Conservation (phyloP, 768 basidiomycete species). For the Leccinum incarnatum region DNA sequence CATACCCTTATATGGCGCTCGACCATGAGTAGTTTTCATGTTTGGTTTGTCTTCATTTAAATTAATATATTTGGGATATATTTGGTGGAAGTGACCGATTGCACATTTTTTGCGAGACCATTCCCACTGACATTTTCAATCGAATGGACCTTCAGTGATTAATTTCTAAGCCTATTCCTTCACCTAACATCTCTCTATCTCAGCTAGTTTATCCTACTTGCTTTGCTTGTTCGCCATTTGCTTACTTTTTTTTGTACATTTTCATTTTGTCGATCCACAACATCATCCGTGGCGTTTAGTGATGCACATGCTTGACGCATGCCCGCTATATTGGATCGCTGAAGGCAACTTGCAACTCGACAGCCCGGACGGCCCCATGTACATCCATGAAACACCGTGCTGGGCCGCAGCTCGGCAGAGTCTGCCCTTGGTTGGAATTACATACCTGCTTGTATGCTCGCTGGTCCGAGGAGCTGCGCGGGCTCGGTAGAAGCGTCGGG, state of each 20-base stretch:
- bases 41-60: slow-evolving; percentile 16
- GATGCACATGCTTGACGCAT: slow-evolving; percentile 22
- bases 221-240: slow-evolving; percentile 19
- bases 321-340: slow-evolving; percentile 15
- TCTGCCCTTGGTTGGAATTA: slow-evolving; percentile 3
- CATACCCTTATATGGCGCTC: slow-evolving; percentile 56
- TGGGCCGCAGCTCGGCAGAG: background rate
- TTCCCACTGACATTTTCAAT: slow-evolving; percentile 9
- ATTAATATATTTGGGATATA: slow-evolving; percentile 13
- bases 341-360: slow-evolving; percentile 11
- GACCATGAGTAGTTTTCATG: slow-evolving; percentile 38
- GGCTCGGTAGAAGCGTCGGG: background rate
- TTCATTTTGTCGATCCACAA: slow-evolving; percentile 11
- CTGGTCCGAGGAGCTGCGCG: background rate
- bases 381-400: background rate
- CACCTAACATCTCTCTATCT: slow-evolving; percentile 7
- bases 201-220: slow-evolving; percentile 19
- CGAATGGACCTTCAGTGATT: slow-evolving; percentile 4
- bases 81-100: slow-evolving; percentile 10
- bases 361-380: background rate
- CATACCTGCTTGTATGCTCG: background rate
- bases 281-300: slow-evolving; percentile 5
- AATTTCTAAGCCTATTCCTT: slow-evolving; percentile 8
- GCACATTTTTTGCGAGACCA: slow-evolving; percentile 12
- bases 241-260: slow-evolving; percentile 16